A percentile compares a stretch with the other conserved stretches of the same genome.
Conservation (phyloP, 495 filamentous ascomycete species). For the Penicillium dipodomyicola region DNA sequence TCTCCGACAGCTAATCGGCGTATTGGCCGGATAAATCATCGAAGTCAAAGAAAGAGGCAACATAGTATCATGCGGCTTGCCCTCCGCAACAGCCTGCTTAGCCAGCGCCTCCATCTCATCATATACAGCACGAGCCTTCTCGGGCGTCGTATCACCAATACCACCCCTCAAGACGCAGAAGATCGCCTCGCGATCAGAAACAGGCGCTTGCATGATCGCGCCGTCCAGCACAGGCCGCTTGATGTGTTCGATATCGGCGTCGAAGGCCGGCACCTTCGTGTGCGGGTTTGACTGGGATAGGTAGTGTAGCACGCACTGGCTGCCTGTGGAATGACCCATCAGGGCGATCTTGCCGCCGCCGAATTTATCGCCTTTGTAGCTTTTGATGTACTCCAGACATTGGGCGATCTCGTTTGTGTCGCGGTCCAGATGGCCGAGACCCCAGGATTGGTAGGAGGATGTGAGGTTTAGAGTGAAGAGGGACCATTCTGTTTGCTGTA, state of each 20-base stretch:
- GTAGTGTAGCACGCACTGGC: constrained; percentile 81
- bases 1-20: constrained; percentile 60
- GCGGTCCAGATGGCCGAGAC: constrained; percentile 59
- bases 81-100: constrained; percentile 22
- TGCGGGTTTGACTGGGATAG: constrained; percentile 41
- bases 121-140: constrained; percentile 24
- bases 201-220: constrained; percentile 71
- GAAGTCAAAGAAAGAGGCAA: constrained; percentile 37
- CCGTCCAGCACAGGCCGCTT: constrained; percentile 57
- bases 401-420: constrained; percentile 74
- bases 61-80: constrained; percentile 28
- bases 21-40: constrained; percentile 34
- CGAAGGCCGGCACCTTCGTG: constrained; percentile 29
- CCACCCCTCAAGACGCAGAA: constrained; percentile 28
- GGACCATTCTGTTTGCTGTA: constrained; percentile 59
- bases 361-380: constrained; percentile 38
- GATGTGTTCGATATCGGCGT: constrained; percentile 30
- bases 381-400: constrained; percentile 67
- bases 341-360: constrained; percentile 62
- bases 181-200: constrained; percentile 70
- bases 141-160: constrained; percentile 21
- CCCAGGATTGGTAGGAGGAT: constrained; percentile 70
- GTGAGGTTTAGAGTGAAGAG: constrained; percentile 62
- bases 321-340: constrained; percentile 83
- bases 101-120: constrained; percentile 29